Evolutionary conservation across 345 rosid genomes (phyloP), one percentile per base, ranked within the genome.

Genomic region (Diplotaxis tenuifolia): DNA sequence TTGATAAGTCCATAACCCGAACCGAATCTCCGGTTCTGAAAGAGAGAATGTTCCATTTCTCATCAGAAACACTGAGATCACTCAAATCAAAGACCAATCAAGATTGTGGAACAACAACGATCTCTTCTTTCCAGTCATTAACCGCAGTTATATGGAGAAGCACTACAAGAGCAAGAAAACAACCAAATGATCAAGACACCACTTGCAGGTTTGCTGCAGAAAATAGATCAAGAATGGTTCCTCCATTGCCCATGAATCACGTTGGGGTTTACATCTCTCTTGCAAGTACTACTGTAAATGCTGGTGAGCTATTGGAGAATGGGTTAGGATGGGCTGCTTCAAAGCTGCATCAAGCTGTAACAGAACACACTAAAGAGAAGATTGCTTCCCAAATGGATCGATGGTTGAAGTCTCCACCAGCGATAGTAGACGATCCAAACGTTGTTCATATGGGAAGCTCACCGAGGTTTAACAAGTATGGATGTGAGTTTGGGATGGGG

Each of bases 61-160:
- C 96, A 4, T 47, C 79, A 0, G 87, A 85, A 47, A 70, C 92
- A 25, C 52, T 89, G 1, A 83, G 75, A 0, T 70, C 9, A 31
- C 79, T 93, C 38, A 89, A 89, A 78, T 78, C 81, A 15, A 79
- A 74, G 71, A 88, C 89, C 7, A 90, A 93, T 63, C 52, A 76
- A 19, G 89, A 93, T n/a, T 69, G 60, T 9, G 74, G 75, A 27
- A 84, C 87, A 34, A 74, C 19, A 23, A 79, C 52, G 42, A 87
- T 93, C 49, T 93, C 97, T 4, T 87, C 93, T 15, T 83, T 87
- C n/a, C 96, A 90, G 68, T 74, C 97, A 0, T 6, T 93, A 53
- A 73, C 83, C 10, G 89, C 93, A 0, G 55, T 86, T 20, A 29
- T 75, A 5, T 90, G 96, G 96, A 83, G 86, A 58, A 75, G 84